phyloP scores from a whole-genome alignment of 2,329 filamentous ascomycete genomes.

The Aspergillus nomiae region DNA sequence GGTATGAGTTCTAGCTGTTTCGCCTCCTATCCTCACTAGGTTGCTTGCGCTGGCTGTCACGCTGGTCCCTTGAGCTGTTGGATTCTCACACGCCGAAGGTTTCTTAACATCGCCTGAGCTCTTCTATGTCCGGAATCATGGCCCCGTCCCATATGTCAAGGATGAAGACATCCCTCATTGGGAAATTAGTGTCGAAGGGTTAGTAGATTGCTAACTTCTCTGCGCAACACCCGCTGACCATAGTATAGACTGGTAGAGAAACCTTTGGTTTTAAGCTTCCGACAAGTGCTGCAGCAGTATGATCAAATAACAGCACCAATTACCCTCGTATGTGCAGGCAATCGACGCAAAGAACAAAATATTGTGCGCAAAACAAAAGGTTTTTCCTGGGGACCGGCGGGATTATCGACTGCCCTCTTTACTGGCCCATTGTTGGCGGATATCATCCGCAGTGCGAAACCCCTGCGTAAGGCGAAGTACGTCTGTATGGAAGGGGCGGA shows the following conservation, averaged over 20 bases:
- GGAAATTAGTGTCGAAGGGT: slow-evolving; percentile 80
- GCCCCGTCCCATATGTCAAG: slow-evolving; percentile 72
- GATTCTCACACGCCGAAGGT: slow-evolving; percentile 48
- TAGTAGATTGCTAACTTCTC: slow-evolving; percentile 1
- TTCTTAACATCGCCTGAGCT: slow-evolving; percentile 86
- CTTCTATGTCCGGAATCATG: slow-evolving; percentile 92
- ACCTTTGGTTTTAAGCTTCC: slow-evolving; percentile 71
- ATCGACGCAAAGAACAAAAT: slow-evolving; percentile 91
- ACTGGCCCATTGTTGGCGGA: slow-evolving; percentile 78
- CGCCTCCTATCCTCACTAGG: background rate
- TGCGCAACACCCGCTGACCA: slow-evolving; percentile 11
- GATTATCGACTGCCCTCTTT: slow-evolving; percentile 83
- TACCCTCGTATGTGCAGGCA: slow-evolving; percentile 89
- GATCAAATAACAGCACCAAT: slow-evolving; percentile 83
- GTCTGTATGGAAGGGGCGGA: slow-evolving; percentile 92
- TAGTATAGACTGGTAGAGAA: slow-evolving; percentile 69
- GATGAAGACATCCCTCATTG: slow-evolving; percentile 75
- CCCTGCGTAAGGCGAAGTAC: slow-evolving; percentile 71
- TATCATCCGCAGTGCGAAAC: slow-evolving; percentile 68
- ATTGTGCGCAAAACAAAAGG: slow-evolving; percentile 87
- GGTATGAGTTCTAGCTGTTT: slow-evolving; percentile 25
- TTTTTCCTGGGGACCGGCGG: slow-evolving; percentile 90
- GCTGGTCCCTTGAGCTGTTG: background rate
- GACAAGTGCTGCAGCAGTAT: slow-evolving; percentile 71
- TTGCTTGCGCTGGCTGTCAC: background rate